Conservation (phyloP, 331 rosid genomes). For the Cydonia oblonga region DNA sequence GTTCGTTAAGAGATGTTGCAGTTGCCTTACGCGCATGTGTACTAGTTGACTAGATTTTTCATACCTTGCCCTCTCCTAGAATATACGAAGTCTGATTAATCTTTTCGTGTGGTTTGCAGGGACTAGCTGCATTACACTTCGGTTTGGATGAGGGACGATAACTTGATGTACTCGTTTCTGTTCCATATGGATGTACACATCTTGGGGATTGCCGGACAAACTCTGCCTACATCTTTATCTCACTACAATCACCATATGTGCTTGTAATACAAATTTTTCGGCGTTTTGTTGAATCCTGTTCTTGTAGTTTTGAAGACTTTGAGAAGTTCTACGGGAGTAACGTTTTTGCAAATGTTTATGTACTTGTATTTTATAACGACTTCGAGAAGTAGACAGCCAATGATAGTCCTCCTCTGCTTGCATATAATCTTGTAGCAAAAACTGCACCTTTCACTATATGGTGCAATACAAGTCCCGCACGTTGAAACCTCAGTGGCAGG, state of each 20-base stretch:
- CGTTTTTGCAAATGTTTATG: not conserved
- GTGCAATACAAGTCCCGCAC: not conserved
- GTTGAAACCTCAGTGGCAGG: no score
- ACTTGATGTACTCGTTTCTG: not conserved
- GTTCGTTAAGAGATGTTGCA: not conserved
- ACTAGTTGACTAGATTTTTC: not conserved
- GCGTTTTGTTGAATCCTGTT: not conserved
- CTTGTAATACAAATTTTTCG: not conserved
- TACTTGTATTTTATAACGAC: not conserved
- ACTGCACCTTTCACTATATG: not conserved
- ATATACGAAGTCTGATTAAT: not conserved
- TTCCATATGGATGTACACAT: not conserved
- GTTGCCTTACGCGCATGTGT: not conserved
- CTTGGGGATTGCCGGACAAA: not conserved
- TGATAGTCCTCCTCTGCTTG: no score
- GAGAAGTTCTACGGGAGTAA: not conserved
- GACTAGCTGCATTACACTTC: slow-evolving; percentile 36
- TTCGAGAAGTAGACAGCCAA: not conserved
- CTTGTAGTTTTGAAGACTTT: not conserved
- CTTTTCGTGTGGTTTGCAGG: slow-evolving; percentile 36
- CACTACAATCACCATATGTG: not conserved
- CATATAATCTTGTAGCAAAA: not conserved
- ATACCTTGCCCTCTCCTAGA: not conserved
- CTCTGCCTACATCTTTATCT: not conserved
- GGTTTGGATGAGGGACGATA: not conserved